Conservation (phyloP, 176 grass and related monocot species). For the Typha latifolia region DNA sequence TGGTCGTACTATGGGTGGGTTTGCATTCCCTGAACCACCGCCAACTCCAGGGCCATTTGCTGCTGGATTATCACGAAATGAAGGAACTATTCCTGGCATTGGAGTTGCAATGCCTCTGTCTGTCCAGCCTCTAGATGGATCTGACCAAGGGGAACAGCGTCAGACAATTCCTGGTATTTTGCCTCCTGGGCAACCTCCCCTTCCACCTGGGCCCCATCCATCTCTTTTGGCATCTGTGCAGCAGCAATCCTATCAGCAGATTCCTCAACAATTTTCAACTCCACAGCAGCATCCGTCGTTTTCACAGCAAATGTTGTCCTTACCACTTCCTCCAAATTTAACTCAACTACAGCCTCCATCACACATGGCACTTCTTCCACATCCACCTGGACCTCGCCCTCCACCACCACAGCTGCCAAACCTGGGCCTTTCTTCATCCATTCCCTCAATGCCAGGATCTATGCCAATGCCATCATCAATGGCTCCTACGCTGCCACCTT, state of each 20-base stretch:
- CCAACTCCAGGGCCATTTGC: conserved; percentile 59
- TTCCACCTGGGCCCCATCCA: conserved; percentile 93
- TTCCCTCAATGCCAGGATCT: conserved; percentile 30
- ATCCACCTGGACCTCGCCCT: conserved; percentile 56
- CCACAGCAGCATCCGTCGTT: conserved; percentile 60
- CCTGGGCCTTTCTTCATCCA: conserved; percentile 9
- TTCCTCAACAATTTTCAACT: conserved; percentile 5
- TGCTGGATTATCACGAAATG: conserved; percentile 54
- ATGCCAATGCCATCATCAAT: conserved; percentile 42
- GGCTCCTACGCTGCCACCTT: conserved; percentile 63
- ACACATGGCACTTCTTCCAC: conserved; percentile 55
- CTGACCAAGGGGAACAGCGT: conserved; percentile 11
- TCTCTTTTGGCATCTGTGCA: conserved; percentile 75
- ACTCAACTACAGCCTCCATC: conserved; percentile 55
- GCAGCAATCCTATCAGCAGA: conserved; percentile 36
- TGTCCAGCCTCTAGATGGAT: neutral
- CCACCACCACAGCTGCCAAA: conserved; percentile 42
- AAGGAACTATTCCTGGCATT: conserved; percentile 87
- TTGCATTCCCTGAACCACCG: conserved; percentile 56
- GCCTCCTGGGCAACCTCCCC: conserved; percentile 60
- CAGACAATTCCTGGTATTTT: conserved; percentile 16
- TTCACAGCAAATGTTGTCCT: conserved; percentile 45
- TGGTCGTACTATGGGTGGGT: conserved; percentile 48
- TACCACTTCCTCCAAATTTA: conserved; percentile 60
- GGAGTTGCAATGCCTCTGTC: conserved; percentile 46